Conservation (phyloP, 805 yeast species). For the Kregervanrija fluxuum region DNA sequence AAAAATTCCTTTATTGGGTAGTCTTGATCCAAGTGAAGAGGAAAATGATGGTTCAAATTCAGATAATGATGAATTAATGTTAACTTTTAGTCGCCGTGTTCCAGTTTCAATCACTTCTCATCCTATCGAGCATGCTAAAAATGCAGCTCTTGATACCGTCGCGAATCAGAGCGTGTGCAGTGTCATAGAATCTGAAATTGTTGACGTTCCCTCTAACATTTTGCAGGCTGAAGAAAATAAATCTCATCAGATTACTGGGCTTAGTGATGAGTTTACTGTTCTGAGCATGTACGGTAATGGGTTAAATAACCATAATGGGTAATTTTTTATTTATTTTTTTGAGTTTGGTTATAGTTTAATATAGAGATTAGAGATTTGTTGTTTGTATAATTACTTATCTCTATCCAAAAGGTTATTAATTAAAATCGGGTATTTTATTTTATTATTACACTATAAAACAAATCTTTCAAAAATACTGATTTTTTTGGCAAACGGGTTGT, state of each 20-base stretch:
- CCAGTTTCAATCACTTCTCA: not conserved
- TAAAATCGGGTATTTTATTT: no score
- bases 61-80: conserved; percentile 8
- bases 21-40: no score
- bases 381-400: no score
- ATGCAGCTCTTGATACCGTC: not conserved
- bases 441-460: no score
- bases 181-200: conserved; percentile 5
- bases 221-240: conserved; percentile 1
- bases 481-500: no score
- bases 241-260: not conserved
- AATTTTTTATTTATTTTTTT: no score
- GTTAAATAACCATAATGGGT: no score
- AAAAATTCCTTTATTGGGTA: conserved; percentile 4
- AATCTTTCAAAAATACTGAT: no score
- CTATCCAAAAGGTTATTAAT: no score
- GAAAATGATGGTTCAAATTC: conserved; percentile 1
- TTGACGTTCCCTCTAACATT: conserved; percentile 11
- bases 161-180: conserved; percentile 1
- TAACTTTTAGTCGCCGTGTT: conserved; percentile 5
- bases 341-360: no score
- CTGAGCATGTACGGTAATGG: conserved; percentile 3
- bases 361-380: no score
- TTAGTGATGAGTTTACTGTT: conserved; percentile 6
- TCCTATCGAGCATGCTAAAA: not conserved